These are phyloP conservation scores for Solanum gracilifrons DNA, from an alignment of 257 asterid species.

Conservation along the genomic window DNA sequence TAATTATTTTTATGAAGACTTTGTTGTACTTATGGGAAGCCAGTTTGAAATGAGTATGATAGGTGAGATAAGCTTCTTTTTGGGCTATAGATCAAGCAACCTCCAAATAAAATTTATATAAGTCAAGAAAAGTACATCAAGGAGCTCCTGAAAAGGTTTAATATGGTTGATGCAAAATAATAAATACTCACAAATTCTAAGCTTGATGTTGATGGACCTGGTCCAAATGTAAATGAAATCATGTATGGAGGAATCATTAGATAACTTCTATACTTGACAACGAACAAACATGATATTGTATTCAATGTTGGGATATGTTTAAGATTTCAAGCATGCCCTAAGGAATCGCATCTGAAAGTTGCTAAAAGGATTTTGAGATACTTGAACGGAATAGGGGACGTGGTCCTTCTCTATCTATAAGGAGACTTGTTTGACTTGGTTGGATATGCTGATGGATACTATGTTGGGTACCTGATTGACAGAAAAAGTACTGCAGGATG, in stretches of 20 bases:
- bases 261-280: not conserved
- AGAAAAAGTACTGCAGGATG: not conserved
- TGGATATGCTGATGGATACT: not conserved
- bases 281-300: not conserved
- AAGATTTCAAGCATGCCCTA: not conserved
- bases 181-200: not conserved
- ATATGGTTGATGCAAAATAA: not conserved
- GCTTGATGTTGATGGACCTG: not conserved
- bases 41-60: not conserved
- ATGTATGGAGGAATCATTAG: not conserved
- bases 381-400: not conserved
- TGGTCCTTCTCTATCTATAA: not conserved
- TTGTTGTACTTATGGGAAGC: not conserved
- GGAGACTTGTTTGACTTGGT: not conserved
- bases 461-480: too few species aligned
- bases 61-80: not conserved
- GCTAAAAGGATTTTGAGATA: not conserved
- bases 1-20: too few species aligned
- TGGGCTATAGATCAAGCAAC: not conserved
- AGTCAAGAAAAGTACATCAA: not conserved
- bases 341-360: too few species aligned
- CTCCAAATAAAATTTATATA: too few species aligned
- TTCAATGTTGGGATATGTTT: not conserved
- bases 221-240: not conserved
- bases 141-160: too few species aligned